Conservation (phyloP, 176 grass and related monocot species). For the Olyra latifolia region DNA sequence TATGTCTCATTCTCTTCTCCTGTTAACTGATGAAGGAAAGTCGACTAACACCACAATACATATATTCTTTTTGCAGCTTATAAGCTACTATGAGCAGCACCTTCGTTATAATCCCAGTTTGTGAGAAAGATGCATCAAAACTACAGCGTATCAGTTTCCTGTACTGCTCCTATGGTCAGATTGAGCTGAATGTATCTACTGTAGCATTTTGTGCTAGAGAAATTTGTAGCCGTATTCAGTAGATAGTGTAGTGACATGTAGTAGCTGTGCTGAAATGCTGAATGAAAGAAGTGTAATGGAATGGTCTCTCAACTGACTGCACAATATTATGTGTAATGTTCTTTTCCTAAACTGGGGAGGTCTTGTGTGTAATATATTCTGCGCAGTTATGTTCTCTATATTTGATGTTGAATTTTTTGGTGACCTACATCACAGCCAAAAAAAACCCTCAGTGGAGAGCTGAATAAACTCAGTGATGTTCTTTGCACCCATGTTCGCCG, state of each 20-base stretch:
- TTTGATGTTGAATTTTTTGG: not conserved
- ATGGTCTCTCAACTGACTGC: not conserved
- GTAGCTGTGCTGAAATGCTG: not conserved
- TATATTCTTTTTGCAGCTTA: conserved; percentile 65
- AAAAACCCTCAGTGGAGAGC: not conserved
- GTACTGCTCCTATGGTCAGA: not conserved
- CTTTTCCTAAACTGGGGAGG: not conserved
- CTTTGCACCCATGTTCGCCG: not conserved
- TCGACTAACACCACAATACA: conserved; percentile 8
- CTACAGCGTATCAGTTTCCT: not conserved
- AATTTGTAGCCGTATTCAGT: conserved; percentile 6
- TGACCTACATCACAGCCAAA: not conserved
- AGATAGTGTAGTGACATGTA: conserved; percentile 21
- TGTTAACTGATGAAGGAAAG: conserved; percentile 28
- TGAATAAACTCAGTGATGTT: not conserved
- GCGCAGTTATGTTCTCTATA: not conserved
- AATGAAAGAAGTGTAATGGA: not conserved
- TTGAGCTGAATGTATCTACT: conserved; percentile 21
- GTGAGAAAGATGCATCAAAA: conserved; percentile 39
- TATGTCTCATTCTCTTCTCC: conserved; percentile 40
- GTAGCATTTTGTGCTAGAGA: conserved; percentile 33
- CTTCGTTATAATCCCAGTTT: conserved; percentile 71
- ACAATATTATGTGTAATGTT: conserved; percentile 19
- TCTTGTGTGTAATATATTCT: conserved; percentile 28
- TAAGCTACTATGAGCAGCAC: conserved; percentile 87